Base-by-base conservation (phyloP, 2,329 filamentous ascomycete genomes). In the Fusarium guadeloupense region DNA sequence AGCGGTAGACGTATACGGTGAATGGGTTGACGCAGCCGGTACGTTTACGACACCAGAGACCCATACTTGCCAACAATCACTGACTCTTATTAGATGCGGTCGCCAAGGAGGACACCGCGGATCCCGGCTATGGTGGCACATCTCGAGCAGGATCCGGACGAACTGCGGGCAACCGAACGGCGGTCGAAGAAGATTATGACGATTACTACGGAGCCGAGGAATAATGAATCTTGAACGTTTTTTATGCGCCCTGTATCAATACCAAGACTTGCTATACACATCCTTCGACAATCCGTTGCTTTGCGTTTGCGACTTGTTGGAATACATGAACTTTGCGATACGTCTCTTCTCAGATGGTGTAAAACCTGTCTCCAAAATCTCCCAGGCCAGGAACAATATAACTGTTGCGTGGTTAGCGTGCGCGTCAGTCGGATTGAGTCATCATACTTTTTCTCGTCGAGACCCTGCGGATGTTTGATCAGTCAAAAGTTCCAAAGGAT, bases 351-450 rank as follows among this genome's bases (percentile, higher is more conserved):
- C 74, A 97, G 76, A 97, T 86, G 51, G 94, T 97, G 77, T 97
- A 98, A 78, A 95, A 98, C 65, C 94, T 85, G 75, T 98, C 94
- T 57, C 94, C 94, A 76, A 98, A 98, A 75, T 98, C 94, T 66
- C 94, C 94, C 16, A 98, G 83, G 23, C 94, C 94, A 23, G 94
- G 94, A 49, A 96, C 87, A 72, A 98, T 98, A 75, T 97, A 98
- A 76, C 94, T 98, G 74, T 63, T 65, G 35, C 59, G 49, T 43
- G 49, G 74, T 82, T 74, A 82, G 78, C 38, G 67, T 51, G 35
- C 53, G 37, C 38, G 52, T 46, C 37, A 40, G 55, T 47, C 44
- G 54, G 45, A 25, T 31, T 30, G 25, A 31, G 44, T 33, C 13
- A 45, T 38, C 54, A 81, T 83, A 98, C 93, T 97, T 98, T 82